Percentiles rank a stretch among this genome's conserved stretches.
These are phyloP conservation scores for Sodiomyces alkalinus DNA, from an alignment of 2,329 filamentous ascomycete species.

Conservation along the genomic window DNA sequence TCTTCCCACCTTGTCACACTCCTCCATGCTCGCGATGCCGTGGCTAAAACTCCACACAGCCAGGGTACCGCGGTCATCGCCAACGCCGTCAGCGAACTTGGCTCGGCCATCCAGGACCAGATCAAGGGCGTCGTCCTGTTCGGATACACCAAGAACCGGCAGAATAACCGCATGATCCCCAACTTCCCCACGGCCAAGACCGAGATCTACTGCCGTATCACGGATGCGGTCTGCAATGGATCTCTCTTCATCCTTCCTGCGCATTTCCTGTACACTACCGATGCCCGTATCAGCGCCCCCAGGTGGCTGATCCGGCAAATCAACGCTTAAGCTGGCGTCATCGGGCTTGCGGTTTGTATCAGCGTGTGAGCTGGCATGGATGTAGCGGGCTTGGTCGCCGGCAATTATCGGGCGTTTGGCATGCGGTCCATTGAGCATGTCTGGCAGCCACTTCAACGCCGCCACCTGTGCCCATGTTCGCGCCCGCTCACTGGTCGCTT, in stretches of 20 bases:
- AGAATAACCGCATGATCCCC: constrained; percentile 22
- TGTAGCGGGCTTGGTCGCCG: too few species aligned
- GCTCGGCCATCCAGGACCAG: constrained; percentile 14
- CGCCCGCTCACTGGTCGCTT: too few species aligned
- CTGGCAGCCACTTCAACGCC: too few species aligned
- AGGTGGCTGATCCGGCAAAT: constrained; percentile 10
- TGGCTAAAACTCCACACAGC: constrained; percentile 8
- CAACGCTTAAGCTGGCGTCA: too few species aligned
- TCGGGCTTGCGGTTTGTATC: too few species aligned
- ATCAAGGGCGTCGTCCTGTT: constrained; percentile 21
- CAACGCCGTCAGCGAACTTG: constrained; percentile 18
- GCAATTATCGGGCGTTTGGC: too few species aligned
- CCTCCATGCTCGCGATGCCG: background rate
- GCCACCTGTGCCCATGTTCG: too few species aligned
- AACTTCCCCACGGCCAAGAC: constrained; percentile 18
- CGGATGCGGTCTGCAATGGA: constrained; percentile 21
- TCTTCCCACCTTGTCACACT: too few species aligned
- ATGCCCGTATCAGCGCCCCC: constrained; percentile 9
- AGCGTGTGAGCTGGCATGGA: too few species aligned
- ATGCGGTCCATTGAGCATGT: too few species aligned
- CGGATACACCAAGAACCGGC: constrained; percentile 26
- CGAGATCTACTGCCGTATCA: constrained; percentile 20
- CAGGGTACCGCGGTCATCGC: constrained; percentile 28
- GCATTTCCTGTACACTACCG: constrained; percentile 15
- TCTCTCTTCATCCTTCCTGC: constrained; percentile 18